phyloP scores from a whole-genome alignment of 1,139 yeast species.

The Pichia sp. region DNA sequence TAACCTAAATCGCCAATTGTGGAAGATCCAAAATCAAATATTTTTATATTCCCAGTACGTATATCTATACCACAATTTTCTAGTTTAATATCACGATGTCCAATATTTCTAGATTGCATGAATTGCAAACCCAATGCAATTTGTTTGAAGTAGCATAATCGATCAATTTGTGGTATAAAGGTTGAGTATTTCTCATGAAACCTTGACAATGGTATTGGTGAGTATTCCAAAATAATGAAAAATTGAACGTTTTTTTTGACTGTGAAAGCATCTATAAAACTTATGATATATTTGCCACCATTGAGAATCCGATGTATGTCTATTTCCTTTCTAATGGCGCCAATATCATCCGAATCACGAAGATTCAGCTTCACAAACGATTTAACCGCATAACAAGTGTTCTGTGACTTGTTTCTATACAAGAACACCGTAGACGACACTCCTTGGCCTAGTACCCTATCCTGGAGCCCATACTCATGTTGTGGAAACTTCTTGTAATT shows the following conservation, averaged over 20 bases:
- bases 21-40: slow-evolving; percentile 52
- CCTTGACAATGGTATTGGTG: slow-evolving; percentile 36
- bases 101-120: slow-evolving; percentile 41
- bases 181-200: slow-evolving; percentile 32
- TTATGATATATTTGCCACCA: slow-evolving; percentile 32
- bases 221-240: slow-evolving; percentile 44
- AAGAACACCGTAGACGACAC: slow-evolving; percentile 10
- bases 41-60: slow-evolving; percentile 39
- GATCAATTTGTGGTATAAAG: slow-evolving; percentile 32
- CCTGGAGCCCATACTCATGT: slow-evolving; percentile 19
- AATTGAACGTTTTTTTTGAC: slow-evolving; percentile 32
- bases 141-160: slow-evolving; percentile 42
- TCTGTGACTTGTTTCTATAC: slow-evolving; percentile 30
- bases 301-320: slow-evolving; percentile 9
- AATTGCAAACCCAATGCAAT: slow-evolving; percentile 37
- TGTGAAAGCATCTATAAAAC: slow-evolving; percentile 31
- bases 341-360: slow-evolving; percentile 33
- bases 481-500: slow-evolving; percentile 18
- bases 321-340: slow-evolving; percentile 36
- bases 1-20: slow-evolving; percentile 18
- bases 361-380: slow-evolving; percentile 28
- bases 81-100: slow-evolving; percentile 50
- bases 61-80: slow-evolving; percentile 46
- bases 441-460: slow-evolving; percentile 33
- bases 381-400: slow-evolving; percentile 36